These are phyloP conservation scores for Elsinoe australis DNA, from an alignment of 2,329 filamentous ascomycete genomes.

Conservation along the genomic window DNA sequence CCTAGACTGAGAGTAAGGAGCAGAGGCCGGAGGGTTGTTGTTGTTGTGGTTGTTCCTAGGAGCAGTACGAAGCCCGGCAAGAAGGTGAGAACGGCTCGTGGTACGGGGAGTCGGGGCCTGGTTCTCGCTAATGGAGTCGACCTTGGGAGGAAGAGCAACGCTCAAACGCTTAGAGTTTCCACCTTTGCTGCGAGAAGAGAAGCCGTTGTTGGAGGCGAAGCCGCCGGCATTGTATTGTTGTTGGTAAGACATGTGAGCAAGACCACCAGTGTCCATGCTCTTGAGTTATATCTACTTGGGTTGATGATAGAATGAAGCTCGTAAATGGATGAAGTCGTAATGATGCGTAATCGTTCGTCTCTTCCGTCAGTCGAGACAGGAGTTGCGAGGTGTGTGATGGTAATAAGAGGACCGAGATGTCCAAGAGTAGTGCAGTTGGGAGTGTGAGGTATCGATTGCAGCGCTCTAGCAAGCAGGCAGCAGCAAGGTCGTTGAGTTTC, in stretches of 20 bases:
- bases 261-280: constrained; percentile 92
- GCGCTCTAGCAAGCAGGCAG: constrained; percentile 15
- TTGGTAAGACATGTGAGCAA: constrained; percentile 93
- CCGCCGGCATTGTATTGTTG: constrained; percentile 60
- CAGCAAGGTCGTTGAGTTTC: constrained; percentile 3
- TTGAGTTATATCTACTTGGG: constrained; percentile 19
- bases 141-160: constrained; percentile 65
- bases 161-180: constrained; percentile 82
- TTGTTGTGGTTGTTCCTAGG: constrained; percentile 74
- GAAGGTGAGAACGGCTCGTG: constrained; percentile 76
- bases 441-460: constrained; percentile 3
- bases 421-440: neutral
- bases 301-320: constrained; percentile 15
- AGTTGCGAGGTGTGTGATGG: too few relatives aligned
- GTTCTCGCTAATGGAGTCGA: constrained; percentile 58
- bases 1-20: constrained; percentile 52
- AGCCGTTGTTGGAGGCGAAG: constrained; percentile 67
- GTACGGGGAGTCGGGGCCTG: constrained; percentile 77
- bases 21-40: constrained; percentile 54
- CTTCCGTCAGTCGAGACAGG: constrained; percentile 12
- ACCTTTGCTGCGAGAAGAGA: constrained; percentile 78
- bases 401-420: neutral
- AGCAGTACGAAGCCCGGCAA: constrained; percentile 86
- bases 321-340: constrained; percentile 16
- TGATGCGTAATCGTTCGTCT: constrained; percentile 10